These are phyloP conservation scores for Claviceps digitariae DNA, from an alignment of 2,329 filamentous ascomycete genomes.

Conservation along the genomic window DNA sequence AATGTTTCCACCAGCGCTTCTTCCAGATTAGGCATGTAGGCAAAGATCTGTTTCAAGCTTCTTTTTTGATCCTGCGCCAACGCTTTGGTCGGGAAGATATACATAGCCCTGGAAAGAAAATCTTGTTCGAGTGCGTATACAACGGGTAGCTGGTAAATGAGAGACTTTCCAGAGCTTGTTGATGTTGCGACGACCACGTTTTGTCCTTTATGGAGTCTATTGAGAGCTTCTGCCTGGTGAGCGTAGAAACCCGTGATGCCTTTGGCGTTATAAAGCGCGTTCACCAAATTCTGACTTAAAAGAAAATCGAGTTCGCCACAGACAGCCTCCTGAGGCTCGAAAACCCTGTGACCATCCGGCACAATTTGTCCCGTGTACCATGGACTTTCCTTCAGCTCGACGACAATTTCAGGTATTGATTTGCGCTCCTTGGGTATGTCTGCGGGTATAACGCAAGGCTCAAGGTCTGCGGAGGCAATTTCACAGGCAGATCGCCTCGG, in stretches of 20 bases:
- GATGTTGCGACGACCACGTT: conserved; percentile 91
- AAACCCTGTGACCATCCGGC: conserved; percentile 80
- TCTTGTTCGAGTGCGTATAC: conserved; percentile 76
- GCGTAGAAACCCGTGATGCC: conserved; percentile 77
- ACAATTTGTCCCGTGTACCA: conserved; percentile 94
- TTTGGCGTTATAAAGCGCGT: conserved; percentile 85
- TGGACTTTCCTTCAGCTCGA: conserved; percentile 65
- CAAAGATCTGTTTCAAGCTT: conserved; percentile 72
- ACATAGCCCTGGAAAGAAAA: conserved; percentile 69
- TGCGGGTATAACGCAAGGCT: conserved; percentile 41
- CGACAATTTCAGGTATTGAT: conserved; percentile 69
- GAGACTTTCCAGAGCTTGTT: conserved; percentile 89
- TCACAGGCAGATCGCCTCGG: conserved; percentile 41
- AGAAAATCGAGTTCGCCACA: conserved; percentile 76
- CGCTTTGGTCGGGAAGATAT: conserved; percentile 96
- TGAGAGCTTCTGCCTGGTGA: conserved; percentile 90
- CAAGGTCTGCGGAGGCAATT: conserved; percentile 15
- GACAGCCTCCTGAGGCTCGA: conserved; percentile 69
- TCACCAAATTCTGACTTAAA: conserved; percentile 84
- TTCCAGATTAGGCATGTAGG: conserved; percentile 66
- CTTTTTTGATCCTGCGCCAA: conserved; percentile 87
- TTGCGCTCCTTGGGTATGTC: conserved; percentile 70
- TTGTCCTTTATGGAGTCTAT: conserved; percentile 65
- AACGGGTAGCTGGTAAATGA: conserved; percentile 96
- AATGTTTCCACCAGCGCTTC: conserved; percentile 78